Conservation (phyloP, 1,139 yeast species). For the Scheffersomyces lignicola region DNA sequence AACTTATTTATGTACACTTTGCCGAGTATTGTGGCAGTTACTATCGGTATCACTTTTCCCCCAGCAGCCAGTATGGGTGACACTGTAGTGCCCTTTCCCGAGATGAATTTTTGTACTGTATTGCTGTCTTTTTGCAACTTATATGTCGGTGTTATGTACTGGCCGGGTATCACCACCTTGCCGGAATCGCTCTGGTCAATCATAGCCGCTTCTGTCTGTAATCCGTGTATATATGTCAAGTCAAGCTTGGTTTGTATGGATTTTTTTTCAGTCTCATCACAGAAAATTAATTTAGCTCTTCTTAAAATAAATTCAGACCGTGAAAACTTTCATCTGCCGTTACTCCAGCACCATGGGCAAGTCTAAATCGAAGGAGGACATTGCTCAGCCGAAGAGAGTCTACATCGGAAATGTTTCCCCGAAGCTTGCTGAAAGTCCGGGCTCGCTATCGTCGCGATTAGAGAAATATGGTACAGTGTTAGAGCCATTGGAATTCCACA, state of each 20-base stretch:
- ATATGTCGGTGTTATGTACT: constrained; percentile 44
- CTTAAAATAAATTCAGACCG: too few relatives aligned
- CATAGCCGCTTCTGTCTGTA: background rate
- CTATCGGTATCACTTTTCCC: constrained; percentile 39
- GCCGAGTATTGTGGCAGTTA: constrained; percentile 74
- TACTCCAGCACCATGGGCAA: too few relatives aligned
- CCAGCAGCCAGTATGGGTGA: constrained; percentile 28
- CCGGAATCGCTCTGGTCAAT: constrained; percentile 1
- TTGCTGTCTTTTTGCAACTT: constrained; percentile 23
- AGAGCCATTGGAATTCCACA: constrained; percentile 46
- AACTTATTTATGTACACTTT: constrained; percentile 38
- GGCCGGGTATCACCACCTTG: constrained; percentile 73
- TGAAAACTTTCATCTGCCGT: too few relatives aligned
- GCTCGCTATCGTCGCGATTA: constrained; percentile 47
- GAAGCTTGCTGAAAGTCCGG: constrained; percentile 43
- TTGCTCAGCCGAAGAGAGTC: constrained; percentile 46
- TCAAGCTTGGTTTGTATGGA: too few relatives aligned
- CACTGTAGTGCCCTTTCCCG: constrained; percentile 43
- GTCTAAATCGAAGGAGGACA: too few relatives aligned
- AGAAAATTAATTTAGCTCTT: too few relatives aligned
- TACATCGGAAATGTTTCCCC: constrained; percentile 71
- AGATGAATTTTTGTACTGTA: constrained; percentile 23
- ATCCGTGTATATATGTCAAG: too few relatives aligned
- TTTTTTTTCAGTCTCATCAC: too few relatives aligned
- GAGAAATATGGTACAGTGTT: constrained; percentile 49